These are phyloP conservation scores for Penicillium sp. DNA, from an alignment of 2,329 filamentous ascomycete genomes.

Conservation along the genomic window DNA sequence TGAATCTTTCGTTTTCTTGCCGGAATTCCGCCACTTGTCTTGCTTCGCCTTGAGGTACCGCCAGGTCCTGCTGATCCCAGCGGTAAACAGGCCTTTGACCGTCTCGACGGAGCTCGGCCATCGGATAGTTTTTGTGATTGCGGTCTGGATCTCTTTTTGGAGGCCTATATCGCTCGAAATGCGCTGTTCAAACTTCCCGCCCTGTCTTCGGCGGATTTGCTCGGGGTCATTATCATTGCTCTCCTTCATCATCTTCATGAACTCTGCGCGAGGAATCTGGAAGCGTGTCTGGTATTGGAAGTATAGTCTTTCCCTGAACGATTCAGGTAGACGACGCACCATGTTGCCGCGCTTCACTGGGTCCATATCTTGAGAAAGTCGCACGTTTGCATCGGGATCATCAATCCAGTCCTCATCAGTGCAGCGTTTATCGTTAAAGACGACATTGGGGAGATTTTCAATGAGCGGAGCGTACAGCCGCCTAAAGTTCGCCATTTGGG, in stretches of 20 bases:
- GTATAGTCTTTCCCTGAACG: conserved; percentile 88
- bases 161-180: conserved; percentile 77
- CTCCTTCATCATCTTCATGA: conserved; percentile 81
- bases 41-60: conserved; percentile 85
- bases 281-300: conserved; percentile 95
- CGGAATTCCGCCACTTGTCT: conserved; percentile 60
- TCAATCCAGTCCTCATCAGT: conserved; percentile 66
- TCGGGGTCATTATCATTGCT: conserved; percentile 68
- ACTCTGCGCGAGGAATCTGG: conserved; percentile 80
- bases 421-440: conserved; percentile 70
- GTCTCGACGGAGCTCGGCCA: conserved; percentile 93
- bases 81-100: conserved; percentile 80
- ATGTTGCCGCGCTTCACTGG: conserved; percentile 90
- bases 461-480: conserved; percentile 89
- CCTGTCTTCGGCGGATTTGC: conserved; percentile 74
- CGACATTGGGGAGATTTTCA: conserved; percentile 85
- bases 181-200: conserved; percentile 82
- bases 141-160: conserved; percentile 70
- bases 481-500: conserved; percentile 91
- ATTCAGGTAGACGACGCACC: conserved; percentile 85
- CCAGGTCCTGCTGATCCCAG: conserved; percentile 71
- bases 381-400: conserved; percentile 67
- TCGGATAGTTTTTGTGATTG: conserved; percentile 84
- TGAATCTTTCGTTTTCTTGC: conserved; percentile 32
- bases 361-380: conserved; percentile 88